Base-by-base conservation (phyloP, 352 stramenopile species). In the Phytophthora colocasiae region DNA sequence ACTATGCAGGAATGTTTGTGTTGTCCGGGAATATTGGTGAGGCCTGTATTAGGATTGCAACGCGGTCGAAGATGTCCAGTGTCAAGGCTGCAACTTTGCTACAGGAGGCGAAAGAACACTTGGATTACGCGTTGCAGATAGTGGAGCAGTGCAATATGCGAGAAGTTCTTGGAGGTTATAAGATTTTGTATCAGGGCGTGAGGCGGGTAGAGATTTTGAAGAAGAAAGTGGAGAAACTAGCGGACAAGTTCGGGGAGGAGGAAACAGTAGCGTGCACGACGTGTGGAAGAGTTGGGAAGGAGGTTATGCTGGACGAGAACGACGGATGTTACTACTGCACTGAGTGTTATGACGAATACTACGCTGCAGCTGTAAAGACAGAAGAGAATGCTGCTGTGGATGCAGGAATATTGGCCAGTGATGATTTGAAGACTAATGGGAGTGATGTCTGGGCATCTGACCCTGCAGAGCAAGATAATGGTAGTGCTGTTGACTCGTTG, bases 281-380 rank as follows among this genome's bases (percentile, higher is more conserved):
- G 6, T 95, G 86, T 44, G 60, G 59, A 53, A 32, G 53, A 1
- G 52, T 8, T 43, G 22, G n/a, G 24, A 36, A 53, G 32, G 19
- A 80, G 4, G 29, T 91, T 27, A 57, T 91, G 29, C 44, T 89
- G 27, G 87, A 95, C 29, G 69, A 83, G 32, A 78, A 75, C 19
- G 84, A 95, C 48, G 83, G 78, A 4, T 86, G 84, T 22, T 59
- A 55, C n/a, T 95, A 95, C 58, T 95, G 87, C 54, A 67, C 75
- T 15, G 38, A 40, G 27, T 93, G 87, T 55, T 95, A 81, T 43
- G 77, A 92, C 14, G 80, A 68, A 36, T 95, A 86, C 54, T 93
- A 95, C 58, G 74, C 69, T 43, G 60, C 63, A n/a, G 24, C n/a
- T 45, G 7, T 15, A 38, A 47, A 19, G 65, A 38, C 6, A 26